These are phyloP conservation scores for Lathyrus sativus DNA, from an alignment of 306 rosid species.

Conservation along the genomic window DNA sequence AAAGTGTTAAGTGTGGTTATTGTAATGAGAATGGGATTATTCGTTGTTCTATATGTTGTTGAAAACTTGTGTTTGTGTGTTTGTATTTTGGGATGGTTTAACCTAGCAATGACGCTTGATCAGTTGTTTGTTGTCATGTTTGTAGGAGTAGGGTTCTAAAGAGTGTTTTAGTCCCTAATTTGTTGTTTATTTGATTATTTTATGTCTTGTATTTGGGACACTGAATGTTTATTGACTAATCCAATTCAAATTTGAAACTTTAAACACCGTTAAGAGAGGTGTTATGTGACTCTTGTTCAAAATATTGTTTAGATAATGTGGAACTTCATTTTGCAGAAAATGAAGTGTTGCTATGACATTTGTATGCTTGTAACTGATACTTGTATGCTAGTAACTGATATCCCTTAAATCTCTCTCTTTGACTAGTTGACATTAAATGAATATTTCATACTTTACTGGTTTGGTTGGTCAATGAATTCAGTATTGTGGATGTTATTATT, in stretches of 20 bases:
- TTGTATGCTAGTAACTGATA: too few species aligned
- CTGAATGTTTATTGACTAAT: constrained; percentile 36
- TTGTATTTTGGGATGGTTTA: constrained; percentile 14
- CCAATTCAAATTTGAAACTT: constrained; percentile 12
- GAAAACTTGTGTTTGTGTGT: constrained; percentile 25
- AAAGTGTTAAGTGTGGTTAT: constrained; percentile 61
- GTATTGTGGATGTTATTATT: too few species aligned
- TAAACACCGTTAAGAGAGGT: too few species aligned
- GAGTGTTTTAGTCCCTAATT: constrained; percentile 66
- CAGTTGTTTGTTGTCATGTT: not conserved
- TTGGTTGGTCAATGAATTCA: too few species aligned
- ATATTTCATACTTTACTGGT: too few species aligned
- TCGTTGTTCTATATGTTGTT: constrained; percentile 77
- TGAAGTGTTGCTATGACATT: too few species aligned
- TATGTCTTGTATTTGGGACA: constrained; percentile 30
- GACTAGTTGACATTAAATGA: too few species aligned
- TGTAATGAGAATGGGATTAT: constrained; percentile 92
- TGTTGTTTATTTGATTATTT: constrained; percentile 36
- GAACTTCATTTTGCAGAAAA: too few species aligned
- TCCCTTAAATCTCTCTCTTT: too few species aligned
- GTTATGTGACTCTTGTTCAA: too few species aligned
- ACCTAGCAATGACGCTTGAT: constrained; percentile 21
- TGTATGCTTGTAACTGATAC: too few species aligned
- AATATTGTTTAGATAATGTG: too few species aligned
- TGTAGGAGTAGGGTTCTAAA: constrained; percentile 60